Base-by-base conservation (phyloP, 2,329 filamentous ascomycete species). In the Verticillium nonalfalfae region DNA sequence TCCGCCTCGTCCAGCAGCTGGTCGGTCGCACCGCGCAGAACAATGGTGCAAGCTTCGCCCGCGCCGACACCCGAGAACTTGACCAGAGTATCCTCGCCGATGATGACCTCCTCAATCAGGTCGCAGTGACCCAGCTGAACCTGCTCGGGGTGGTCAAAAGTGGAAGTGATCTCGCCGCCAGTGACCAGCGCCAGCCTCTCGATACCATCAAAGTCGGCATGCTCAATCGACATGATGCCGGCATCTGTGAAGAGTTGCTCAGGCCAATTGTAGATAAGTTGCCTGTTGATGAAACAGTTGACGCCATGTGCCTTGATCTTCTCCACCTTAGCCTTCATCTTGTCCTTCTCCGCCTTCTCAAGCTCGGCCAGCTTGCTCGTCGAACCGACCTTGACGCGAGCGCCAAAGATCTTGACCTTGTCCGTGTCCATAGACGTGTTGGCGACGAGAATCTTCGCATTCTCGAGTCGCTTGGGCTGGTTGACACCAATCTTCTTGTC, bases 371-470 rank as follows among this genome's bases (percentile, higher is more conserved):
- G 85, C 83, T 98, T 97, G 75, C 92, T 92, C 3, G 95, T 99
- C 36, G 92, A 94, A 68, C 91, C 90, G 63, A 99, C 95, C 85
- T 98, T 98, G 71, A 99, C 92, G 63, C 94, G 87, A 15, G 95
- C 95, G 66, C 95, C 95, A 71, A 99, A 99, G 71, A 99, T 98
- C 85, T 99, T 99, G 81, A 99, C 91, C 84, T 99, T 99, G 80
- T 99, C 95, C 39, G 95, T 99, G 78, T 99, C 95, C 95, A 99
- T 99, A 13, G 93, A 90, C 10, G 95, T 99, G 80, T 99, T 99
- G 66, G 95, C 95, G 26, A 99, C 91, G 61, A 99, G 79, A 67
- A 99, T 99, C 82, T 98, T 99, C 67, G 94, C 95, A 75, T 99
- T 98, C 76, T 98, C 94, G 71, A 99, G 82, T 62, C 93, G 85